A percentile compares a stretch with the other conserved stretches of the same genome.
Evolutionary conservation across 2,329 filamentous ascomycete genomes (phyloP).

Genomic region (Xylariales sp.): DNA sequence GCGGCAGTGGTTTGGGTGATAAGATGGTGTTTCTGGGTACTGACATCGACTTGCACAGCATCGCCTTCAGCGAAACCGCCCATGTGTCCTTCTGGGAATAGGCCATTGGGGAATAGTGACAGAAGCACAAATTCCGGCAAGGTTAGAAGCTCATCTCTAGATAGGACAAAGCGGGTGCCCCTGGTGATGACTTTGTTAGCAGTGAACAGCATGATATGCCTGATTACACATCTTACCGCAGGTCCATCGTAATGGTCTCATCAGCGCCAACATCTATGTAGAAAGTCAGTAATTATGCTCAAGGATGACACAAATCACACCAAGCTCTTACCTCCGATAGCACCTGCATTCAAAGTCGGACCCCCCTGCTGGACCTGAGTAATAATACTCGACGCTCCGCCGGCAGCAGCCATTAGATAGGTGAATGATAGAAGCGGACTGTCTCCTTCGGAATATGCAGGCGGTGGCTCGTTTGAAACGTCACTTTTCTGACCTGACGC

Average conservation of each 20-base stretch:
- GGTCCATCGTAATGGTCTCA: slow-evolving; percentile 91
- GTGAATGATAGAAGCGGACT: slow-evolving; percentile 89
- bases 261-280: slow-evolving; percentile 71
- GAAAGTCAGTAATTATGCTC: slow-evolving; percentile 9
- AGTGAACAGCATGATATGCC: neutral
- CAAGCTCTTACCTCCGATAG: slow-evolving; percentile 66
- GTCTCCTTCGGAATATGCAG: slow-evolving; percentile 90
- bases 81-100: slow-evolving; percentile 95
- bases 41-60: slow-evolving; percentile 94
- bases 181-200: slow-evolving; percentile 39
- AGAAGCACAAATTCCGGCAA: slow-evolving; percentile 95
- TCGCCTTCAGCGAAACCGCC: slow-evolving; percentile 89
- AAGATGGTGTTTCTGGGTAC: slow-evolving; percentile 36
- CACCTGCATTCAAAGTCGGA: slow-evolving; percentile 81
- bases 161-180: slow-evolving; percentile 89
- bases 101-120: slow-evolving; percentile 97
- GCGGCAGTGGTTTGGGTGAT: slow-evolving; percentile 18
- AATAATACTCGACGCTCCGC: slow-evolving; percentile 96
- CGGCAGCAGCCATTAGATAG: slow-evolving; percentile 97
- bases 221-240: slow-evolving; percentile 59
- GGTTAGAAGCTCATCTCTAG: slow-evolving; percentile 89
- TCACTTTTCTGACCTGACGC: slow-evolving; percentile 65
- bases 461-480: slow-evolving; percentile 81
- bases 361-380: slow-evolving; percentile 96
- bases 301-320: neutral